These are phyloP conservation scores for Lentinus tigrinus DNA, from an alignment of 768 basidiomycete genomes.

Conservation along the genomic window DNA sequence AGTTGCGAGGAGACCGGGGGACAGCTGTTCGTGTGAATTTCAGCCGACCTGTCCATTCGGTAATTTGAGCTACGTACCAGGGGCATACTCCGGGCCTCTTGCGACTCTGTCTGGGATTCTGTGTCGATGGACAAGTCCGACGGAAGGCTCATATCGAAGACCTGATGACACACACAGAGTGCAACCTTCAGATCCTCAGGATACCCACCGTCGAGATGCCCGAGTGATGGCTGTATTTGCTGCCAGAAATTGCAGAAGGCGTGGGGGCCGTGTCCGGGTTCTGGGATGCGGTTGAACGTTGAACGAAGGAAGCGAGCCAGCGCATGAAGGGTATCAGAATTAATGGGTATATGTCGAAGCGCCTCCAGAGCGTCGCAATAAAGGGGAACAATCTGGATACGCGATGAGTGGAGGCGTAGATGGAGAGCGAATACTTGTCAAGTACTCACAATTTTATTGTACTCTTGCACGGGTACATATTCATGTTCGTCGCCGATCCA, in stretches of 20 bases:
- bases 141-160: slow-evolving; percentile 45
- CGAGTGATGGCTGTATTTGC: slow-evolving; percentile 30
- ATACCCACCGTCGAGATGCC: slow-evolving; percentile 23
- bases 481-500: slow-evolving; percentile 54
- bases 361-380: slow-evolving; percentile 45
- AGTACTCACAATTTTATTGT: slow-evolving; percentile 45
- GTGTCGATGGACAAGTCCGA: slow-evolving; percentile 39
- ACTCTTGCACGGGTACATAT: slow-evolving; percentile 42
- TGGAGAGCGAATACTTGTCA: too few species aligned
- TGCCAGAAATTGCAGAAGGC: slow-evolving; percentile 61
- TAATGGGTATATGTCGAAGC: slow-evolving; percentile 40
- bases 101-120: neutral
- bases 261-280: slow-evolving; percentile 47
- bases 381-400: slow-evolving; percentile 25
- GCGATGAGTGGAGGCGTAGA: neutral
- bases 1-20: neutral
- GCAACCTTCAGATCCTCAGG: slow-evolving; percentile 44
- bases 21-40: neutral
- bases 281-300: slow-evolving; percentile 47
- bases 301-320: slow-evolving; percentile 49
- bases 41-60: too few species aligned
- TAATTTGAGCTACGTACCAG: neutral
- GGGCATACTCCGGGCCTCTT: neutral
- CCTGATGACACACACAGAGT: slow-evolving; percentile 45
- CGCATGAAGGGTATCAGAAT: slow-evolving; percentile 38